A percentile compares a stretch with the other conserved stretches of the same genome.
phyloP scores from a whole-genome alignment of 495 filamentous ascomycete genomes.

The Filosporella fistucella region DNA sequence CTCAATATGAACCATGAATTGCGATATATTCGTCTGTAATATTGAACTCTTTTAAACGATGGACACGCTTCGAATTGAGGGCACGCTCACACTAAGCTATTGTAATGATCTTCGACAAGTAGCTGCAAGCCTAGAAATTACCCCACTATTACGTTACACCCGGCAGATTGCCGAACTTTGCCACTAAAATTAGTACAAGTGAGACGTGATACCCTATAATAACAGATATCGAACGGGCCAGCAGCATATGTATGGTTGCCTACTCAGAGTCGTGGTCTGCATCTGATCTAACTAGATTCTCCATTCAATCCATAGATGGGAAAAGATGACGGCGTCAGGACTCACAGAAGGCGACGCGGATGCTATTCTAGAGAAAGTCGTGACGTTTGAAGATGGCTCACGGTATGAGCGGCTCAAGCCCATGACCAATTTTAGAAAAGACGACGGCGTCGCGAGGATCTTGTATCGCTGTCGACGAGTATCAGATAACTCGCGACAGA shows the following conservation, averaged over 20 bases:
- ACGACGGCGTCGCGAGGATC: slow-evolving; percentile 1
- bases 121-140: not conserved
- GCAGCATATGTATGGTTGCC: not conserved
- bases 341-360: not conserved
- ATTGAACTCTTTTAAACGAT: not conserved
- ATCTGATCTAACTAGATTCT: not conserved
- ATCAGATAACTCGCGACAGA: not conserved
- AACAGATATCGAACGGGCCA: not conserved
- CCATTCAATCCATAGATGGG: not conserved
- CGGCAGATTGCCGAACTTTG: not conserved
- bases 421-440: slow-evolving; percentile 1
- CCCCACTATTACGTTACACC: not conserved
- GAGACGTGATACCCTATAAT: not conserved
- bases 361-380: not conserved
- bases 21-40: not conserved
- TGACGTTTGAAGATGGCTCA: not conserved
- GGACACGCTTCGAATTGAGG: not conserved
- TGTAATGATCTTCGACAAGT: not conserved
- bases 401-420: slow-evolving; percentile 2
- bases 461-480: slow-evolving; percentile 1
- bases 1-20: not conserved
- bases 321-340: not conserved
- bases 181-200: not conserved
- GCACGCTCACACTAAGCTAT: not conserved
- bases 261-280: not conserved